Conservation (phyloP, 2,329 filamentous ascomycete species). For the Nemania diffusa region DNA sequence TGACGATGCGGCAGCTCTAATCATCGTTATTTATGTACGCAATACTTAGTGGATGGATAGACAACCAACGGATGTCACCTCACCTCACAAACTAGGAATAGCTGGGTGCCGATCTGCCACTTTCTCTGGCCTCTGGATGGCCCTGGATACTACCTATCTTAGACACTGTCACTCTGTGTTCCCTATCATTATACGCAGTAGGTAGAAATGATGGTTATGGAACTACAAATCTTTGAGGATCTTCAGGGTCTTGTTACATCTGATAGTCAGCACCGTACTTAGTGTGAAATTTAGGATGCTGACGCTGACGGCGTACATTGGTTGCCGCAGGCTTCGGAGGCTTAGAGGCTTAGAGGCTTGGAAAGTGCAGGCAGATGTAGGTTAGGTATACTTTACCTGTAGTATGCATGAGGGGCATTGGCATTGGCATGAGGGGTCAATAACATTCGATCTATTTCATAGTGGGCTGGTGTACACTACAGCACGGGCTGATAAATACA, state of each 20-base stretch:
- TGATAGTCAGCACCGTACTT: conserved; percentile 12
- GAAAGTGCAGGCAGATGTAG: too few species aligned
- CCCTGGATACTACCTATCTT: background rate
- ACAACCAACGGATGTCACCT: conserved; percentile 20
- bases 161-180: background rate
- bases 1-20: conserved; percentile 22
- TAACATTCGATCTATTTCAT: conserved; percentile 5
- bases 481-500: background rate
- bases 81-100: conserved; percentile 13
- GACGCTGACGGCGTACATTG: conserved; percentile 10
- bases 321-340: conserved; percentile 4
- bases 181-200: too few species aligned
- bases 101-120: conserved; percentile 19
- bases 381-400: too few species aligned
- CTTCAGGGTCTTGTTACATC: conserved; percentile 16
- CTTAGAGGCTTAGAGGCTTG: background rate
- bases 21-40: conserved; percentile 4
- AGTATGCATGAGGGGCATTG: conserved; percentile 22
- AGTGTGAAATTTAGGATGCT: conserved; percentile 2
- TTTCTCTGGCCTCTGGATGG: background rate
- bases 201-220: background rate
- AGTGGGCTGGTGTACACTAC: conserved; percentile 18
- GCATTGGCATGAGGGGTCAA: conserved; percentile 26
- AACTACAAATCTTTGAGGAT: background rate
- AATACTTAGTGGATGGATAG: conserved; percentile 3